Percentiles rank a stretch among this genome's conserved stretches.
Conservation (phyloP, 2,329 filamentous ascomycete genomes). For the Penicillium sp. region DNA sequence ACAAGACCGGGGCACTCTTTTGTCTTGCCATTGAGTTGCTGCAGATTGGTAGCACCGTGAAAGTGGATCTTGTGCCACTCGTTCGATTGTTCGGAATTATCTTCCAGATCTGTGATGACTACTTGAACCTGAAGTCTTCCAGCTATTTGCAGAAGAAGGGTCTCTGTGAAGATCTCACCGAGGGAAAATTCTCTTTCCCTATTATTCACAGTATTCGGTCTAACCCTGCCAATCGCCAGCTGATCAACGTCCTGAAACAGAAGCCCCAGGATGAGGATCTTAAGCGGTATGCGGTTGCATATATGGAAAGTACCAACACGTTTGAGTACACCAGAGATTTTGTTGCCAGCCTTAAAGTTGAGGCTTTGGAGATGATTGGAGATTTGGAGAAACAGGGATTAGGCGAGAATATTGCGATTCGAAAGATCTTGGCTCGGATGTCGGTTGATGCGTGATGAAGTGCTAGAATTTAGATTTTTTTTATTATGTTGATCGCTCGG, state of each 20-base stretch:
- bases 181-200: constrained; percentile 13
- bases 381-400: background rate
- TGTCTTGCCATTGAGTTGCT: constrained; percentile 82
- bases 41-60: constrained; percentile 63
- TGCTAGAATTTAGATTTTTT: background rate
- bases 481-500: background rate
- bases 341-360: background rate
- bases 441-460: background rate
- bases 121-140: constrained; percentile 13
- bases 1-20: constrained; percentile 89
- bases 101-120: constrained; percentile 68
- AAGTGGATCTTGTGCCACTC: constrained; percentile 35
- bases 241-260: constrained; percentile 5
- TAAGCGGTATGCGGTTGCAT: background rate
- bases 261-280: background rate
- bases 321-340: constrained; percentile 3
- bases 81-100: constrained; percentile 72
- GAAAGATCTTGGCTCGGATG: background rate
- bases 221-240: background rate
- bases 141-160: constrained; percentile 4
- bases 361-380: background rate
- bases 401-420: background rate
- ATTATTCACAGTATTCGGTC: constrained; percentile 7
- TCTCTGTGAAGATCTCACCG: constrained; percentile 8
- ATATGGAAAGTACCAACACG: constrained; percentile 3